Base-by-base conservation (phyloP, 805 yeast species). In the Metschnikowia hibisci region DNA sequence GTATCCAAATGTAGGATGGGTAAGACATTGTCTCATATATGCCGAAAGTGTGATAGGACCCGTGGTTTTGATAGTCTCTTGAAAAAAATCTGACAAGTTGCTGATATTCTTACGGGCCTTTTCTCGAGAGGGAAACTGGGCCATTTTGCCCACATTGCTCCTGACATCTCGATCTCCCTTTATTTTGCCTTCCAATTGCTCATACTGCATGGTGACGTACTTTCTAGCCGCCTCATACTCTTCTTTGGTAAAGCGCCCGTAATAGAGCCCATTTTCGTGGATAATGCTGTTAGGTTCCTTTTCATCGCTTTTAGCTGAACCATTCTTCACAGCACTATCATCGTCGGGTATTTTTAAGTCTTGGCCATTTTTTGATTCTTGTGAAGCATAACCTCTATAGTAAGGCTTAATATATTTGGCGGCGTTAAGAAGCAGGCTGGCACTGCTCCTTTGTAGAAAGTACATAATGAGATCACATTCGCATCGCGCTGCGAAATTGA, bases 21-120 rank as follows among this genome's bases (percentile, higher is more conserved):
- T 78, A 44, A 87, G 69, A 57, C 96, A 86, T 59, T 85, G 90
- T 44, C 84, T 71, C 90, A 87, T 87, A 59, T 78, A 87, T 7
- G 82, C 73, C 0, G 88, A 78, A 5, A 87, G 61, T 0, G 93
- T 67, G 4, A 87, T 67, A 0, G 96, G 95, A 0, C 96, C 96
- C 0, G 87, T 81, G 2, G 87, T 71, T 53, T 78, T 72, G 52
- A 79, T 78, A 2, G 77, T 69, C 49, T 76, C 74, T 22, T 63
- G 61, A 30, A 79, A 58, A 10, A 79, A 57, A 40, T 61, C 67
- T n/a, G 62, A 48, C 42, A 67, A 54, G 41, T 58, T 60, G 25
- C 52, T 44, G 27, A 66, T 36, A 14, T 34, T 14, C 27, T 37
- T 41, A 18, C 39, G 42, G 22, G 34, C 41, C 13, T 23, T 27